A percentile compares a stretch with the other conserved stretches of the same genome.
Evolutionary conservation across 2,329 filamentous ascomycete genomes (phyloP).

Genomic region (Penicillium sp.): DNA sequence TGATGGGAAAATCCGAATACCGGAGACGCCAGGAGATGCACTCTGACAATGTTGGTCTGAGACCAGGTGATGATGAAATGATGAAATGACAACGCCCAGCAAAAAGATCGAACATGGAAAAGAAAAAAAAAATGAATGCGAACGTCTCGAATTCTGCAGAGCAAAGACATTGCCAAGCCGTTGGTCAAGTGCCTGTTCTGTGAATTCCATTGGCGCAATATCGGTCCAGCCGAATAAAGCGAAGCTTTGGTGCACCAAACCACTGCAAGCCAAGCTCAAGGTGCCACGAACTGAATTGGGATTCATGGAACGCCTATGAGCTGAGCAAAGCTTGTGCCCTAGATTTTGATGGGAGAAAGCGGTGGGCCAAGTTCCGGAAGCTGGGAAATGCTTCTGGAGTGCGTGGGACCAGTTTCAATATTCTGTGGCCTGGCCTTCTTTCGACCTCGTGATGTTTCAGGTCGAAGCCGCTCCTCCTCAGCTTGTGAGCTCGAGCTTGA

Average conservation of each 20-base stretch:
- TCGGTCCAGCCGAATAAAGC: conserved; percentile 20
- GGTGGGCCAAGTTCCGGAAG: conserved; percentile 50
- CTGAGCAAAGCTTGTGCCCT: conserved; percentile 1
- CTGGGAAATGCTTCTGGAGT: conserved; percentile 42
- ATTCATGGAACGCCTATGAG: background rate
- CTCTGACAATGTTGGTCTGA: conserved; percentile 14
- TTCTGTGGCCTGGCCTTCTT: conserved; percentile 36
- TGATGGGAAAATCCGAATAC: conserved; percentile 20
- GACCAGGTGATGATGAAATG: conserved; percentile 3
- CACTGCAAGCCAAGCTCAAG: background rate
- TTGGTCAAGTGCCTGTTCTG: background rate
- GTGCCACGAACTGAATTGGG: background rate
- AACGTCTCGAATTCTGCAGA: background rate
- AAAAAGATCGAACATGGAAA: background rate
- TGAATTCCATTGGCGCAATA: background rate
- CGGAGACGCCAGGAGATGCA: conserved; percentile 30
- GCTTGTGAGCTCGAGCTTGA: conserved; percentile 62
- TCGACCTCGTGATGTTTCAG: conserved; percentile 30
- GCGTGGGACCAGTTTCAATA: conserved; percentile 30
- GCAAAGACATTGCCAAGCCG: background rate
- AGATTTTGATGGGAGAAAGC: conserved; percentile 50
- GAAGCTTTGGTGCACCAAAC: background rate
- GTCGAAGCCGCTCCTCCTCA: conserved; percentile 34
- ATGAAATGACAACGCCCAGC: background rate
- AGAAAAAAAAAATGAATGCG: background rate